Conservation (phyloP, 2,329 filamentous ascomycete species). For the Rutstroemia sp. region DNA sequence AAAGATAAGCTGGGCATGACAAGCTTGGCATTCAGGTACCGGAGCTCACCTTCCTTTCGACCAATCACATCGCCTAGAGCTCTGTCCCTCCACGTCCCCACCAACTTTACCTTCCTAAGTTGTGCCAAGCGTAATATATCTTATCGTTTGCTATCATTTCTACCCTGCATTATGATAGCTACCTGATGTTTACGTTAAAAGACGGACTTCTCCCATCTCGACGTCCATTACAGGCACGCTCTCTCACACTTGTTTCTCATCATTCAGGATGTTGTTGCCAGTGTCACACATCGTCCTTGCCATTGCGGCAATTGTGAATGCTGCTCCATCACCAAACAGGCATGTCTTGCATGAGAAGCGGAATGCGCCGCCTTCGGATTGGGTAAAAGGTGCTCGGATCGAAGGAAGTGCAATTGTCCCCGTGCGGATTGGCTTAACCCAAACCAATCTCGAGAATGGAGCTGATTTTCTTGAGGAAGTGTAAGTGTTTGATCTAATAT, state of each 20-base stretch:
- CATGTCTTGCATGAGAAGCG: slow-evolving; percentile 19
- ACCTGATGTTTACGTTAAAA: not conserved
- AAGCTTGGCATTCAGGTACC: not conserved
- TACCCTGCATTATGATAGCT: not conserved
- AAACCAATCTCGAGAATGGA: slow-evolving; percentile 37
- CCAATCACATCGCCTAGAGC: not conserved
- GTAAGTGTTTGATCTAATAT: slow-evolving; percentile 7
- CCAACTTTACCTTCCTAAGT: slow-evolving; percentile 2
- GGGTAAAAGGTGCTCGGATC: slow-evolving; percentile 16
- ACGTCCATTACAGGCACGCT: not conserved
- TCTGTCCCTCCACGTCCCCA: not conserved
- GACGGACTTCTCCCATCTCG: not conserved
- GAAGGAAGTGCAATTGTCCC: slow-evolving; percentile 28
- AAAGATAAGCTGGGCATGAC: not conserved
- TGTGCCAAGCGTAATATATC: not conserved
- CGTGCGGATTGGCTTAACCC: slow-evolving; percentile 38
- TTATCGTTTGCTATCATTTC: not conserved
- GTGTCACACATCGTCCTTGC: slow-evolving; percentile 7
- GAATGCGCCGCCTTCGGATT: slow-evolving; percentile 10
- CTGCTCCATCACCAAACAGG: slow-evolving; percentile 8
- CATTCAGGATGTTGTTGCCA: slow-evolving; percentile 9
- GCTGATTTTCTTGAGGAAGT: slow-evolving; percentile 35
- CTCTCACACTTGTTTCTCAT: not conserved
- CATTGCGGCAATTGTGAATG: slow-evolving; percentile 10
- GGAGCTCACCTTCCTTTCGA: not conserved